phyloP scores from a whole-genome alignment of 768 basidiomycete genomes.

The Butyriboletus loyo region DNA sequence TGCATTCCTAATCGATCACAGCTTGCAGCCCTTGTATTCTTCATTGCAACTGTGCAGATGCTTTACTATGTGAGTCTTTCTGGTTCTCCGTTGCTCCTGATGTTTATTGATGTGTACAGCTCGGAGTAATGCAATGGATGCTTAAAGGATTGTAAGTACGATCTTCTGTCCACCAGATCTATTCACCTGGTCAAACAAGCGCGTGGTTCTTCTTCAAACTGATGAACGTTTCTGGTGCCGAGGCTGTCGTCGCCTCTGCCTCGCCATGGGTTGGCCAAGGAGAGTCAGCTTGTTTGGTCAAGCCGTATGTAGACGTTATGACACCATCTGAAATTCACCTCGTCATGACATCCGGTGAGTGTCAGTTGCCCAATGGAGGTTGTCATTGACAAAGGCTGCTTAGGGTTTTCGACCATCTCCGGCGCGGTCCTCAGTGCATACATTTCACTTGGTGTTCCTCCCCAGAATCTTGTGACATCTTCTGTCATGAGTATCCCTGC shows the following conservation, averaged over 20 bases:
- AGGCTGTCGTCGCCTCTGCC: constrained; percentile 88
- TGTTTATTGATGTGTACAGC: constrained; percentile 21
- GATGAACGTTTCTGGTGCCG: constrained; percentile 90
- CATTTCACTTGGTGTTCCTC: constrained; percentile 71
- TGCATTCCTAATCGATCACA: constrained; percentile 28
- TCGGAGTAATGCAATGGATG: constrained; percentile 94
- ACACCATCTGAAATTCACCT: constrained; percentile 84
- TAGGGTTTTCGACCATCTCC: constrained; percentile 85
- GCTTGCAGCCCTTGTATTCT: constrained; percentile 85
- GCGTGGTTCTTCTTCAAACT: constrained; percentile 94
- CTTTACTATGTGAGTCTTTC: constrained; percentile 59
- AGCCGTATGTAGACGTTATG: constrained; percentile 81
- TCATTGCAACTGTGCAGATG: constrained; percentile 91
- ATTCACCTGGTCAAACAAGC: constrained; percentile 32
- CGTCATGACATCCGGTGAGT: constrained; percentile 77
- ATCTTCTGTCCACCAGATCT: neutral
- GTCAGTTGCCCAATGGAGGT: neutral
- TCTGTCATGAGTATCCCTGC: constrained; percentile 96
- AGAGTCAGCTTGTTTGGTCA: constrained; percentile 83
- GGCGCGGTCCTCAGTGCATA: constrained; percentile 88
- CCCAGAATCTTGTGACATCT: constrained; percentile 79
- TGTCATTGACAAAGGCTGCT: constrained; percentile 2
- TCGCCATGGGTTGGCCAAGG: constrained; percentile 95
- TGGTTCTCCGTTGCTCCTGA: neutral
- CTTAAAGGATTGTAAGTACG: constrained; percentile 71